Evolutionary conservation across 2,329 filamentous ascomycete genomes (phyloP), one percentile per base, ranked within the genome.

Genomic region (Ophiostoma fasciatum): DNA sequence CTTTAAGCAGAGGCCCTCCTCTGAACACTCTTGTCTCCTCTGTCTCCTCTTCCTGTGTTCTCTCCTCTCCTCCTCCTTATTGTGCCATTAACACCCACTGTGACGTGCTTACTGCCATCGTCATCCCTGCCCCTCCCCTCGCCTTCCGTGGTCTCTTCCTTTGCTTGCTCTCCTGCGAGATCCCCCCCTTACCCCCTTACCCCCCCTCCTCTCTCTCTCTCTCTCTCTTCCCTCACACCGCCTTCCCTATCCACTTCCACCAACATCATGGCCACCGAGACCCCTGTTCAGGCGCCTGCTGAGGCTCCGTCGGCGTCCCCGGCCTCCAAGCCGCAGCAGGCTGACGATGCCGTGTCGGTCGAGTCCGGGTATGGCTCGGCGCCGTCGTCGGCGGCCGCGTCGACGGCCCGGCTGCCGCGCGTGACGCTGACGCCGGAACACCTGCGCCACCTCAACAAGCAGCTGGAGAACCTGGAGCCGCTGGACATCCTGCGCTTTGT

Each of bases 401-500:
- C 60, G 56, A 78, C 71, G 28, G 65, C 67, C 35, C 76, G 73
- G 45, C 66, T 88, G 15, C 81, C 87, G 12, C 73, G 82, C 42
- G 69, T 96, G 50, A 75, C 78, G 58, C 84, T 98, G 64, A 88
- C 83, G 46, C 80, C 80, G 56, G 72, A 79, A 44, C 88, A 98
- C 58, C 67, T 96, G 48, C 78, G 82, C 50, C 88, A 88, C 59
- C 70, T 98, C 56, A 98, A 98, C 67, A 62, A 75, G 45, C 84
- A 93, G 59, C 65, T 98, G 48, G 82, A 90, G 57, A 72, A 78
- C 52, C 81, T 96, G 58, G 75, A 87, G 53, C 83, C 90, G 42
- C 68, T 88, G 69, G 88, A 94, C 46, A 80, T 96, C 49, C 72
- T 98, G 42, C 79, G 77, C 61, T 94, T 93, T 81, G 84, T 79